Base-by-base conservation (phyloP, 179 eudicot genomes). In the Spinacia oleracea region DNA sequence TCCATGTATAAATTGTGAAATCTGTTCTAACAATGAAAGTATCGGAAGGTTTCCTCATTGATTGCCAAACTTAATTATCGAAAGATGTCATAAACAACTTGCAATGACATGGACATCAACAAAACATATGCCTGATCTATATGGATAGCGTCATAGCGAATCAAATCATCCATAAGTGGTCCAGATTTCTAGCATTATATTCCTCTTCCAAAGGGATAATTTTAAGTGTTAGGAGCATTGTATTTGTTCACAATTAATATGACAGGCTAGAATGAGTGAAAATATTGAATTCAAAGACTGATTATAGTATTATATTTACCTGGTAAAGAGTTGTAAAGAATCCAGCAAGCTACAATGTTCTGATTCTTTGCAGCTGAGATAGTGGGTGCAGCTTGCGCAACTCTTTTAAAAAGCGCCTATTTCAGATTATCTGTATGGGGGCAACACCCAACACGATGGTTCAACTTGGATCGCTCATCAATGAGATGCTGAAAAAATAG, bases 331-430 rank as follows among this genome's bases (percentile, higher is more conserved):
- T 45, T 71, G 40, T 29, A 14, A 23, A 6, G 40, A 71, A 71
- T 46, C 58, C 23, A 6, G 38, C 74, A 27, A 71, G 74, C 38
- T 70, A 46, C 4, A 15, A 43, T 69, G 72, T 69, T 42, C 31
- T 42, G 53, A 42, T 69, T 69, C 72, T n/a, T 42, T 42, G 72
- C 21, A 42, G 72, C 32, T 40, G 73, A 14, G 56, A 70, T 27
- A 25, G 48, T 5, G 73, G 56, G n/a, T 12, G 51, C 34, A 70
- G 56, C 73, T 70, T 25, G 46, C 21, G 15, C 73, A 27, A 6
- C 53, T 70, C 18, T 46, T 1, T 27, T 6, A 12, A 2, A 10
- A 25, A 43, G 32, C 8, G 14, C 38, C 18, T n/a, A 69, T 23
- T 45, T 43, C 9, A 46, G 73, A 15, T n/a, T 27, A 70, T 25